Evolutionary conservation across 441 rosid genomes (phyloP).

Genomic region (Manihot esculenta): DNA sequence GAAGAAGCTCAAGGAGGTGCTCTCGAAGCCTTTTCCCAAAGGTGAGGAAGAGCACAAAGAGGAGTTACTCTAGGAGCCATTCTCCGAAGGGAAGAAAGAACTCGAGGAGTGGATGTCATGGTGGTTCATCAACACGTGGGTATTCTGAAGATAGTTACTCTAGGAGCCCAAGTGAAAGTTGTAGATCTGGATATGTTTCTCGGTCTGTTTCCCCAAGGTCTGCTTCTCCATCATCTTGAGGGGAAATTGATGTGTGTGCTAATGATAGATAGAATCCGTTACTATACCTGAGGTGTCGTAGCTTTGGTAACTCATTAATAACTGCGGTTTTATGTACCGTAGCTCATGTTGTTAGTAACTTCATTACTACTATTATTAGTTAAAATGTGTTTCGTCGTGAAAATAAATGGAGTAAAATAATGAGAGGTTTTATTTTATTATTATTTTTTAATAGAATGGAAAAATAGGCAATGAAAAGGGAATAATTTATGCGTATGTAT

Average conservation of each 20-base stretch:
- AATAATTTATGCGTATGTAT: no score
- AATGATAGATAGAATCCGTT: neutral
- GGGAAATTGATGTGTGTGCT: neutral
- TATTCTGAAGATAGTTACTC: conserved; percentile 30
- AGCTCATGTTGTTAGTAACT: no score
- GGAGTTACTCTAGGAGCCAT: conserved; percentile 29
- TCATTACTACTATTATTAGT: no score
- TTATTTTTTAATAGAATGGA: no score
- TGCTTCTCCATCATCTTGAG: conserved; percentile 32
- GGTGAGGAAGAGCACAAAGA: conserved; percentile 28
- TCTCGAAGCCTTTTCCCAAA: conserved; percentile 47
- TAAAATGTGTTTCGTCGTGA: no score
- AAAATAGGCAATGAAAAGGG: no score
- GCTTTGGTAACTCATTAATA: no score
- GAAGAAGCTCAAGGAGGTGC: conserved; percentile 19
- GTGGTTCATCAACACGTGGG: conserved; percentile 11
- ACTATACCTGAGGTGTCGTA: no score
- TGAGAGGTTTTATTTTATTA: no score
- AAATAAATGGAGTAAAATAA: no score
- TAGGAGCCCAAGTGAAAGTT: conserved; percentile 41
- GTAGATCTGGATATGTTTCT: conserved; percentile 48
- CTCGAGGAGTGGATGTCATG: conserved; percentile 14
- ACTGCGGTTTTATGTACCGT: no score
- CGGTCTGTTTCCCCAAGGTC: conserved; percentile 58
- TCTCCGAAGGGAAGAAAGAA: conserved; percentile 40